Evolutionary conservation across 2,329 filamentous ascomycete genomes (phyloP).

Genomic region (Huntiella omanensis): DNA sequence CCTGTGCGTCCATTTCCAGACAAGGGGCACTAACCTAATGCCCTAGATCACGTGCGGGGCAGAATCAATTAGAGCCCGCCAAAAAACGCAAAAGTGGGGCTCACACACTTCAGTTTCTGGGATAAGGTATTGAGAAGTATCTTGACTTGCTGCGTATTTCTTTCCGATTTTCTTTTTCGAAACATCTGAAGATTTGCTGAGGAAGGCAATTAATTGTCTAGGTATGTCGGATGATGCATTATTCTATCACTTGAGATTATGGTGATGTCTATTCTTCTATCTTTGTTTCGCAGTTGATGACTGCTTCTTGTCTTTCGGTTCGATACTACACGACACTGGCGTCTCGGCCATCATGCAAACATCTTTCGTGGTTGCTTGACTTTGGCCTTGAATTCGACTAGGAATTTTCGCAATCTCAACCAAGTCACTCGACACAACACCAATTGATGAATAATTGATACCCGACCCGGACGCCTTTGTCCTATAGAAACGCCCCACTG

Average conservation of each 20-base stretch:
- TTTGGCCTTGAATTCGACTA: too few species aligned
- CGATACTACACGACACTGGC: constrained; percentile 1
- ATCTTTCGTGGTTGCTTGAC: too few species aligned
- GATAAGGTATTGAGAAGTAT: not conserved
- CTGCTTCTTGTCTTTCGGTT: constrained; percentile 2
- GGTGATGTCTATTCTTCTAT: constrained; percentile 2
- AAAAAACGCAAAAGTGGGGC: constrained; percentile 9
- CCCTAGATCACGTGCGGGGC: constrained; percentile 11
- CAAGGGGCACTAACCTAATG: constrained; percentile 11
- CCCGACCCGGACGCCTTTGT: too few species aligned
- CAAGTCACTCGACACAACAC: not conserved
- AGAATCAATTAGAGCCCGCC: constrained; percentile 4
- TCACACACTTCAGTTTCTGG: constrained; percentile 12
- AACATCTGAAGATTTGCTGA: constrained; percentile 41
- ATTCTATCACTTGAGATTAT: constrained; percentile 4
- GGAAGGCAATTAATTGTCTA: constrained; percentile 47
- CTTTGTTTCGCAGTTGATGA: constrained; percentile 7
- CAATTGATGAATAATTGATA: not conserved
- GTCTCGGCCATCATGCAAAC: too few species aligned
- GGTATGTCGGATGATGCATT: constrained; percentile 39
- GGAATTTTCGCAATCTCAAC: not conserved
- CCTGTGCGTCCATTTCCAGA: not conserved
- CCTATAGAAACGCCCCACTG: not conserved
- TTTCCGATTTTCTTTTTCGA: constrained; percentile 15
- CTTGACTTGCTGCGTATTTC: constrained; percentile 14